phyloP scores from a whole-genome alignment of 352 stramenopile species.

The Globisporangium splendens region DNA sequence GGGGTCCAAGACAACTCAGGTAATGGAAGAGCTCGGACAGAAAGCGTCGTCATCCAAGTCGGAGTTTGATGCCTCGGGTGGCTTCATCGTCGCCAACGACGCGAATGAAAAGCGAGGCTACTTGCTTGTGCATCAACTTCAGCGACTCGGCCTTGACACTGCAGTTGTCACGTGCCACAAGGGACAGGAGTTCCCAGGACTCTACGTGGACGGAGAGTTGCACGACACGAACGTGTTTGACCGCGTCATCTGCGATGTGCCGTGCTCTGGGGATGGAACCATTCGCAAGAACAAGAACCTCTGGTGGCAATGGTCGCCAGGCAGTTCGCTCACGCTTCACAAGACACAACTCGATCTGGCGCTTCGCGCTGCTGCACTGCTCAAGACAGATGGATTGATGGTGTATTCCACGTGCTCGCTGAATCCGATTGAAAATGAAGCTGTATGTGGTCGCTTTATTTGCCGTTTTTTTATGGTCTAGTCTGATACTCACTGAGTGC shows the following conservation, averaged over 20 bases:
- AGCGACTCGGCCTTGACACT: conserved; percentile 62
- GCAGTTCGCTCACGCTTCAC: conserved; percentile 88
- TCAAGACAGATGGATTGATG: conserved; percentile 89
- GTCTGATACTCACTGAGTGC: neutral
- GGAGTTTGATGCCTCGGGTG: conserved; percentile 6
- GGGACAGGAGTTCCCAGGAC: conserved; percentile 92
- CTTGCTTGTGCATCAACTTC: conserved; percentile 94
- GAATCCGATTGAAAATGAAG: conserved; percentile 98
- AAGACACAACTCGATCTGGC: conserved; percentile 92
- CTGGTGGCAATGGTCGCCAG: conserved; percentile 89
- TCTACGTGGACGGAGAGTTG: conserved; percentile 50
- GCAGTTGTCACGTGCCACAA: conserved; percentile 92
- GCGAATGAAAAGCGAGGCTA: conserved; percentile 94
- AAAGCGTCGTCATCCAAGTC: conserved; percentile 12
- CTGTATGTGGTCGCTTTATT: conserved; percentile 23
- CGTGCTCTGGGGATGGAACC: conserved; percentile 97
- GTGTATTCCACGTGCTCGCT: conserved; percentile 97
- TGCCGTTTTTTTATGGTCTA: too few relatives aligned
- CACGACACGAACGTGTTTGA: conserved; percentile 88
- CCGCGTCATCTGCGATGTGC: conserved; percentile 96
- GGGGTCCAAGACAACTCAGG: conserved; percentile 97
- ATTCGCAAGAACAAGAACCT: conserved; percentile 95
- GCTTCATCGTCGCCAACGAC: conserved; percentile 96
- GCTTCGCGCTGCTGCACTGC: conserved; percentile 82
- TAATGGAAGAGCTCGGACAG: conserved; percentile 84